A percentile compares a stretch with the other conserved stretches of the same genome.
These are phyloP conservation scores for Coniochaeta sp. DNA, from an alignment of 2,329 filamentous ascomycete species.

Conservation along the genomic window DNA sequence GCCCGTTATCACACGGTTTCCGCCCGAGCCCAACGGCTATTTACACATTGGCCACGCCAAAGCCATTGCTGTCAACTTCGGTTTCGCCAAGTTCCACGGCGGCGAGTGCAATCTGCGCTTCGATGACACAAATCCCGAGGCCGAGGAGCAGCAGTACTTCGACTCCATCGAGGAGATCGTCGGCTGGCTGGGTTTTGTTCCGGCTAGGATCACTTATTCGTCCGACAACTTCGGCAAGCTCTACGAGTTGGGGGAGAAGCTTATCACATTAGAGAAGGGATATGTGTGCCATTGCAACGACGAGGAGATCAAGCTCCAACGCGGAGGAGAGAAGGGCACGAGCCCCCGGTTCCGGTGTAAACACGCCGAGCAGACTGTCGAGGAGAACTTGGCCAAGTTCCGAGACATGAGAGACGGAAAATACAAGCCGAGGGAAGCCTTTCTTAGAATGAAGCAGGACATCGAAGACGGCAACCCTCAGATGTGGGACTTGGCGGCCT, in stretches of 20 bases:
- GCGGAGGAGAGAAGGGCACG: slow-evolving; percentile 66
- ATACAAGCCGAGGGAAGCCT: slow-evolving; percentile 77
- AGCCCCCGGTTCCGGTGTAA: slow-evolving; percentile 69
- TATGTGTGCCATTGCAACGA: slow-evolving; percentile 89
- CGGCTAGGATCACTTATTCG: slow-evolving; percentile 62
- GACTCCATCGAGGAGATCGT: slow-evolving; percentile 84
- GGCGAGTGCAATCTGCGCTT: slow-evolving; percentile 61
- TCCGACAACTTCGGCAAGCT: slow-evolving; percentile 85
- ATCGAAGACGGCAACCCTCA: slow-evolving; percentile 79
- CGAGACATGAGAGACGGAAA: slow-evolving; percentile 85
- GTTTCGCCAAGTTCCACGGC: slow-evolving; percentile 78
- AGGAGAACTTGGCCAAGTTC: slow-evolving; percentile 76
- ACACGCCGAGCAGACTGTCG: slow-evolving; percentile 67
- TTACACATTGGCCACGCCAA: slow-evolving; percentile 56
- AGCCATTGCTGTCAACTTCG: slow-evolving; percentile 94
- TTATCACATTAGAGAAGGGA: slow-evolving; percentile 61
- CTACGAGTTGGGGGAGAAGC: slow-evolving; percentile 80
- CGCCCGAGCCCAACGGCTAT: slow-evolving; percentile 86
- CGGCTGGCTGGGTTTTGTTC: slow-evolving; percentile 58
- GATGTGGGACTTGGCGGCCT: slow-evolving; percentile 94
- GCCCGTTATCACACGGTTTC: slow-evolving; percentile 64
- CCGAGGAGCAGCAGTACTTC: slow-evolving; percentile 86
- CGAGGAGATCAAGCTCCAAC: slow-evolving; percentile 76
- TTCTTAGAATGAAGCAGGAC: slow-evolving; percentile 89
- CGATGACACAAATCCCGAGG: slow-evolving; percentile 93